These are phyloP conservation scores for Globisporangium canariense DNA, from an alignment of 352 stramenopile species.

Conservation along the genomic window DNA sequence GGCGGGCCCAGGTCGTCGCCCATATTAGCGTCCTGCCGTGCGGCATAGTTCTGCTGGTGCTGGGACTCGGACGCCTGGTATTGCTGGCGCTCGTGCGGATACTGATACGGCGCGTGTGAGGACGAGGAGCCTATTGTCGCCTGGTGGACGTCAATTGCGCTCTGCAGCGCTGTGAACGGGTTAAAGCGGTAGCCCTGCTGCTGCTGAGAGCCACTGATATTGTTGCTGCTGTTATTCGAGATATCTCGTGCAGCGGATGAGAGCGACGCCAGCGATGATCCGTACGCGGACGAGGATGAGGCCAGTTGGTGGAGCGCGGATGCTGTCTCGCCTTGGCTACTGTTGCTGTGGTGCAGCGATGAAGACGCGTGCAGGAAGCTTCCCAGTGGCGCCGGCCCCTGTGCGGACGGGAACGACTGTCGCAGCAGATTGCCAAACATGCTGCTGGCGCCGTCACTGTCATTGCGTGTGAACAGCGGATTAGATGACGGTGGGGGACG, in stretches of 20 bases:
- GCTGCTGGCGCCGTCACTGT: constrained; percentile 44
- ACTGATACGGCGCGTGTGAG: constrained; percentile 11
- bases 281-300: constrained; percentile 48
- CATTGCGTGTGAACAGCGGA: constrained; percentile 51
- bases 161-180: constrained; percentile 58
- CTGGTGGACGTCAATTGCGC: constrained; percentile 42
- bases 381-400: constrained; percentile 14
- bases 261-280: constrained; percentile 24
- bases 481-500: constrained; percentile 35
- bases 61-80: not conserved
- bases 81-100: constrained; percentile 16
- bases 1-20: constrained; percentile 53
- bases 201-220: not conserved
- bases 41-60: constrained; percentile 4
- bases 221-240: constrained; percentile 11
- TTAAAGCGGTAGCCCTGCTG: constrained; percentile 46
- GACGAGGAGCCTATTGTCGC: constrained; percentile 6
- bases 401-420: constrained; percentile 34
- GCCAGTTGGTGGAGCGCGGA: constrained; percentile 56
- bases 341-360: not conserved
- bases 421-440: constrained; percentile 47
- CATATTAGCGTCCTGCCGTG: constrained; percentile 3
- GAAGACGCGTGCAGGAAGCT: constrained; percentile 21
- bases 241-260: constrained; percentile 16
- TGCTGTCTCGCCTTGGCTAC: constrained; percentile 11